These are phyloP conservation scores for Ophiorrhiza pumila DNA, from an alignment of 257 asterid genomes.

Conservation along the genomic window DNA sequence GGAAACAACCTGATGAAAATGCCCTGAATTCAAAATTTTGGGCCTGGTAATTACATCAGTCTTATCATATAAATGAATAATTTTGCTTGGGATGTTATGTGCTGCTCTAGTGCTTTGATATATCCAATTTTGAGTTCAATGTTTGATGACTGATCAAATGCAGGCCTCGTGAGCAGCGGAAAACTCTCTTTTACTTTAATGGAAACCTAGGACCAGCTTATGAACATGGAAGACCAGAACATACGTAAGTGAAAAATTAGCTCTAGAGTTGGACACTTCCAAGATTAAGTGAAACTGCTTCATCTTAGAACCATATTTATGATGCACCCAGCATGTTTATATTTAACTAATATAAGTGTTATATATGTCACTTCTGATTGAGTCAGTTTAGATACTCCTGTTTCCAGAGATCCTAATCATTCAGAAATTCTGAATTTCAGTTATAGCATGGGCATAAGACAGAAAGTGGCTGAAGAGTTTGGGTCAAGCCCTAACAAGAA, in stretches of 20 bases:
- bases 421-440: constrained; percentile 31
- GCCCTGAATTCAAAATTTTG: constrained; percentile 55
- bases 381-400: not conserved
- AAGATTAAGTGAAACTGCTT: constrained; percentile 13
- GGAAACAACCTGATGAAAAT: constrained; percentile 75
- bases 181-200: constrained; percentile 78
- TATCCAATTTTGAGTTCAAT: not conserved
- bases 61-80: not conserved
- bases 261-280: constrained; percentile 17
- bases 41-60: constrained; percentile 51
- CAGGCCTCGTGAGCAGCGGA: constrained; percentile 79
- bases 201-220: constrained; percentile 96
- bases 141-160: constrained; percentile 18
- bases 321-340: not conserved
- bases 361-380: not conserved
- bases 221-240: constrained; percentile 84
- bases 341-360: not conserved
- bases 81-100: not conserved
- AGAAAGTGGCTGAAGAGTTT: constrained; percentile 86
- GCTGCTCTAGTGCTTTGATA: constrained; percentile 9
- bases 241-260: constrained; percentile 51
- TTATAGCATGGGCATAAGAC: constrained; percentile 99
- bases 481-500: constrained; percentile 80
- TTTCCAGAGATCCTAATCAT: not conserved
- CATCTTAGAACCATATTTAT: not conserved